Evolutionary conservation across 257 asterid species (phyloP).

Genomic region (Coffea eugenioides): DNA sequence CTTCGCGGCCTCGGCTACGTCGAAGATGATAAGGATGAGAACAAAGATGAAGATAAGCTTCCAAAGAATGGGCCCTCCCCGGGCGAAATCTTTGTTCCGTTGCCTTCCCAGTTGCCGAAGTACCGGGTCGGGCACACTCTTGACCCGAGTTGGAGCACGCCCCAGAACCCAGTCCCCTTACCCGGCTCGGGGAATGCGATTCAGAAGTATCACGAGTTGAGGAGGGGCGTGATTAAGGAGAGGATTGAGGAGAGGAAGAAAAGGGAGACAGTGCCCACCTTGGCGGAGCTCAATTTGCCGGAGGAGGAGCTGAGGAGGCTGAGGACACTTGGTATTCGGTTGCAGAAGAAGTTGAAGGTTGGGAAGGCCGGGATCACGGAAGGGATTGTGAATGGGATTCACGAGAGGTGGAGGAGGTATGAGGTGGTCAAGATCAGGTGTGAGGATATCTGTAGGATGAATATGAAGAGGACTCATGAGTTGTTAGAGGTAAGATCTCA

Average conservation of each 20-base stretch:
- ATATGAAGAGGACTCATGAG: conserved; percentile 97
- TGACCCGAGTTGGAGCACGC: conserved; percentile 96
- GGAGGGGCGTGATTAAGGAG: conserved; percentile 54
- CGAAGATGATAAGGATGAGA: conserved; percentile 36
- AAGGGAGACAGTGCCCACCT: conserved; percentile 48
- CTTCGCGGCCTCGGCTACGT: conserved; percentile 88
- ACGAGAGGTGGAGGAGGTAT: conserved; percentile 87
- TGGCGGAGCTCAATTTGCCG: conserved; percentile 81
- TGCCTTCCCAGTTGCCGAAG: conserved; percentile 68
- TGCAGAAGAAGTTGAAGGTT: conserved; percentile 68
- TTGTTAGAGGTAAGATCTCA: conserved; percentile 66
- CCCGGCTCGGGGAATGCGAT: conserved; percentile 77
- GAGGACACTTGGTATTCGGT: conserved; percentile 57
- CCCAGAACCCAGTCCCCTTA: conserved; percentile 76
- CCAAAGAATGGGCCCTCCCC: conserved; percentile 44
- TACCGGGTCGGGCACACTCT: conserved; percentile 85
- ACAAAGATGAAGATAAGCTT: conserved; percentile 20
- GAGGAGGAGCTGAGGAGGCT: conserved; percentile 67
- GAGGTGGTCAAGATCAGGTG: conserved; percentile 81
- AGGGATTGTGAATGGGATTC: conserved; percentile 96
- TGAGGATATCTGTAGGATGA: conserved; percentile 81
- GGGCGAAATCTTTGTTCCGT: conserved; percentile 80
- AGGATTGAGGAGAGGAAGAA: conserved; percentile 67
- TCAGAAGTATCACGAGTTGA: conserved; percentile 59
- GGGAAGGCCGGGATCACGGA: conserved; percentile 96